A percentile compares a stretch with the other conserved stretches of the same genome.
These are phyloP conservation scores for Trichosporon ovoides DNA, from an alignment of 1,284 basidiomycete genomes.

Conservation along the genomic window DNA sequence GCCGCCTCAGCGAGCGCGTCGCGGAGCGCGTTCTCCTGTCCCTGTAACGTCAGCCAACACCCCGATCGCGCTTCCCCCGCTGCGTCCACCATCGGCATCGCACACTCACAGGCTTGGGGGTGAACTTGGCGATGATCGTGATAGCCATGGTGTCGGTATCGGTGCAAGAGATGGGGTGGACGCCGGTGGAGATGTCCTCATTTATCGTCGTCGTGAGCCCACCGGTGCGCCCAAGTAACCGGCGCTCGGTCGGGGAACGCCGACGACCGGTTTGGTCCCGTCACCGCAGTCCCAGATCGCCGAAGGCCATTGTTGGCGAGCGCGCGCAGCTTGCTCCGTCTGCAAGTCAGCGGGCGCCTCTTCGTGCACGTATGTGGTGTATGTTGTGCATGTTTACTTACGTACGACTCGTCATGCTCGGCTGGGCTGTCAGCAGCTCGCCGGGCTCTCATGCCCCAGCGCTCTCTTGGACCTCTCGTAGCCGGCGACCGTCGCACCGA, in stretches of 20 bases:
- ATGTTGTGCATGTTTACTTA: too few species aligned
- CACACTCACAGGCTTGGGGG: conserved; percentile 1
- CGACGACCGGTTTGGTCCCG: neutral
- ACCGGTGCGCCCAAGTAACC: neutral
- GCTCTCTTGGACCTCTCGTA: too few species aligned
- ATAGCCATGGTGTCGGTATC: neutral
- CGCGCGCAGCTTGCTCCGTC: too few species aligned
- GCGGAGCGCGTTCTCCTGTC: conserved; percentile 1
- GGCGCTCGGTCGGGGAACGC: neutral
- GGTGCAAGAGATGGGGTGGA: neutral
- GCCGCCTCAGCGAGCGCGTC: neutral
- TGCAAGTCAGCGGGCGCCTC: too few species aligned
- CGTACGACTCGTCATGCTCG: too few species aligned
- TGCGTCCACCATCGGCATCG: neutral
- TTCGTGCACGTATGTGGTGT: too few species aligned
- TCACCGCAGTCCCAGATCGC: neutral
- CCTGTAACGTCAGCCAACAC: neutral
- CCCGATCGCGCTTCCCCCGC: too few species aligned
- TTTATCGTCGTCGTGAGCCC: neutral
- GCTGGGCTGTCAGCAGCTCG: too few species aligned
- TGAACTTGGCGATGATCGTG: conserved; percentile 5
- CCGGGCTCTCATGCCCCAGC: too few species aligned
- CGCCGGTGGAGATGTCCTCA: neutral
- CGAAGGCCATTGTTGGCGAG: too few species aligned
- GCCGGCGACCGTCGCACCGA: too few species aligned